A percentile compares a stretch with the other conserved stretches of the same genome.
Evolutionary conservation across 106 monocot species (phyloP).

Genomic region (Narthecium ossifragum): DNA sequence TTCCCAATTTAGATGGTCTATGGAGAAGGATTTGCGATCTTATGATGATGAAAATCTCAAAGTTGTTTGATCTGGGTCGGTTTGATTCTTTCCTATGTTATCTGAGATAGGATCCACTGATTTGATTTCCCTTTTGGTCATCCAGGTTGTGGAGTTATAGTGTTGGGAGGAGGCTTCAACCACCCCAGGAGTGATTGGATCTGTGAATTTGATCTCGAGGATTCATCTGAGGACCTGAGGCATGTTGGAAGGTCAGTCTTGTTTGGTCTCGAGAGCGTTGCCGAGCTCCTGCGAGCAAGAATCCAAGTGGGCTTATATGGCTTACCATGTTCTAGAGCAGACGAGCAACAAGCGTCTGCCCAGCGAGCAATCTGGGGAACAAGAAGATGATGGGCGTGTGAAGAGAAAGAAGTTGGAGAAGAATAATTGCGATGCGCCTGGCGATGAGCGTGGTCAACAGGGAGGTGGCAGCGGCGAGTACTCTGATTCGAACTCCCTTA

Average conservation of each 20-base stretch:
- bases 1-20: neutral
- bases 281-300: conserved; percentile 63
- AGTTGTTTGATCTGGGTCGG: neutral
- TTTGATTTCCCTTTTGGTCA: neutral
- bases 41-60: neutral
- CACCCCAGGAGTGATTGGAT: neutral
- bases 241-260: conserved; percentile 77
- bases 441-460: conserved; percentile 4
- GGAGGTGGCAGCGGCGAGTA: conserved; percentile 8
- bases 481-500: conserved; percentile 49
- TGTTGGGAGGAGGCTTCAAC: neutral
- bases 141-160: neutral
- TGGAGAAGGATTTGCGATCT: neutral
- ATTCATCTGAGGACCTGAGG: neutral
- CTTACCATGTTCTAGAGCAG: conserved; percentile 45
- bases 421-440: neutral
- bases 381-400: neutral
- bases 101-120: neutral
- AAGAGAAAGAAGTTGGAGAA: conserved; percentile 22
- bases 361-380: conserved; percentile 1
- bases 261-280: conserved; percentile 54
- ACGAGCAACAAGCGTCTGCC: conserved; percentile 30
- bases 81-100: neutral
- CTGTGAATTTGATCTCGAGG: neutral
- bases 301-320: conserved; percentile 55